These are phyloP conservation scores for Sarocladium strictum DNA, from an alignment of 2,329 filamentous ascomycete genomes.

Conservation along the genomic window DNA sequence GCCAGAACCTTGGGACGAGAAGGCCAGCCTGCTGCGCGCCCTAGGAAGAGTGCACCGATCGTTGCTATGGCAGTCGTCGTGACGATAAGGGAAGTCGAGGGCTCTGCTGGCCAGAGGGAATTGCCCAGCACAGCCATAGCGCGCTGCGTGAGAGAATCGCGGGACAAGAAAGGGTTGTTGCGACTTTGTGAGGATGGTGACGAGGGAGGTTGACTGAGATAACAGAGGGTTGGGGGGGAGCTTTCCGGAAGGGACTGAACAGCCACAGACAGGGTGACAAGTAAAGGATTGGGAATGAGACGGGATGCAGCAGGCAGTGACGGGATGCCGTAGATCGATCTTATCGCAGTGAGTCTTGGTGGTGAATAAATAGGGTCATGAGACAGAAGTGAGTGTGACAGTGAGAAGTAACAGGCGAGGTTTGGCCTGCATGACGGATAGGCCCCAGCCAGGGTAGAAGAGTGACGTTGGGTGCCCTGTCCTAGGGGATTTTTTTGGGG, in stretches of 20 bases:
- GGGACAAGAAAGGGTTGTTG: too few species aligned
- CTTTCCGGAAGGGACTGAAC: not conserved
- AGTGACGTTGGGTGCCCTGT: not conserved
- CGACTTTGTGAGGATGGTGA: not conserved
- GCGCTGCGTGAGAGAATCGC: not conserved
- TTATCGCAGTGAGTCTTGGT: too few species aligned
- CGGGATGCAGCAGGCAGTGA: not conserved
- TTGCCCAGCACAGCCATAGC: conserved; percentile 6
- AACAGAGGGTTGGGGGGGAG: not conserved
- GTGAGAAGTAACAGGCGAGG: too few species aligned
- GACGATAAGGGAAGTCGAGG: conserved; percentile 25
- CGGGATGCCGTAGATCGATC: too few species aligned
- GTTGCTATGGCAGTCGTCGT: conserved; percentile 34
- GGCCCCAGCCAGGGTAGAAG: not conserved
- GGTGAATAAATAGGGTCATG: too few species aligned
- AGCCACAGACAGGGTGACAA: not conserved
- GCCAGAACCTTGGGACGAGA: conserved; percentile 31
- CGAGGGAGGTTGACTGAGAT: not conserved
- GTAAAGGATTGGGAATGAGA: not conserved
- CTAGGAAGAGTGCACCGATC: conserved; percentile 25
- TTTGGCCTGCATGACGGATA: not conserved
- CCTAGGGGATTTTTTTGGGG: too few species aligned
- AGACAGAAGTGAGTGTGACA: too few species aligned
- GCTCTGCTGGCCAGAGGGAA: conserved; percentile 4
- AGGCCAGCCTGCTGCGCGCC: conserved; percentile 33